Conservation (phyloP, 1,139 yeast genomes). For the Meyerozyma smithsonii region DNA sequence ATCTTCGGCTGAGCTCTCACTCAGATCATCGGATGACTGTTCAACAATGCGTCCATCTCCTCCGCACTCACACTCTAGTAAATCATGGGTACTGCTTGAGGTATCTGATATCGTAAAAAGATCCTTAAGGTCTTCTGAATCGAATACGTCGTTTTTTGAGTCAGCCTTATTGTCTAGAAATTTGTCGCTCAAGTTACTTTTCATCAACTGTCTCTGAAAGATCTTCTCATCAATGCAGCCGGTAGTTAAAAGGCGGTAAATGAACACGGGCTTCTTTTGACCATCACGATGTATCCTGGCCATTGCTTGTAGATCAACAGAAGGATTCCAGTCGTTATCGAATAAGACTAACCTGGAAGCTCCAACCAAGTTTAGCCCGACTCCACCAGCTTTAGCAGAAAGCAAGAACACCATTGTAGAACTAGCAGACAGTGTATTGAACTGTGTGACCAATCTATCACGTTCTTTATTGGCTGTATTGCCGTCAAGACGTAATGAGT, state of each 20-base stretch:
- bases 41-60: constrained; percentile 41
- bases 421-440: constrained; percentile 48
- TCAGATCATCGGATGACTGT: constrained; percentile 10
- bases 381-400: constrained; percentile 93
- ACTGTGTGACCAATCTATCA: constrained; percentile 59
- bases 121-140: constrained; percentile 63
- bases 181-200: constrained; percentile 72
- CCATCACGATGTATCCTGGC: constrained; percentile 95
- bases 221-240: constrained; percentile 96
- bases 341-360: constrained; percentile 81
- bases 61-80: constrained; percentile 66
- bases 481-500: constrained; percentile 75
- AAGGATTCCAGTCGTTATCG: constrained; percentile 95
- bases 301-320: constrained; percentile 92
- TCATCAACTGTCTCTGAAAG: constrained; percentile 87
- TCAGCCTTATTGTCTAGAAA: constrained; percentile 56
- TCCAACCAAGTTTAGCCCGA: constrained; percentile 85
- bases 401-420: constrained; percentile 63
- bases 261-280: constrained; percentile 70
- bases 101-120: constrained; percentile 56
- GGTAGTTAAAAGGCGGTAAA: constrained; percentile 77
- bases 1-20: constrained; percentile 12
- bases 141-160: constrained; percentile 51
- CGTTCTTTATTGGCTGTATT: constrained; percentile 66
- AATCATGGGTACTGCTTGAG: constrained; percentile 73